phyloP scores from a whole-genome alignment of 1,139 yeast species.

The Blastobotrys aristatus region DNA sequence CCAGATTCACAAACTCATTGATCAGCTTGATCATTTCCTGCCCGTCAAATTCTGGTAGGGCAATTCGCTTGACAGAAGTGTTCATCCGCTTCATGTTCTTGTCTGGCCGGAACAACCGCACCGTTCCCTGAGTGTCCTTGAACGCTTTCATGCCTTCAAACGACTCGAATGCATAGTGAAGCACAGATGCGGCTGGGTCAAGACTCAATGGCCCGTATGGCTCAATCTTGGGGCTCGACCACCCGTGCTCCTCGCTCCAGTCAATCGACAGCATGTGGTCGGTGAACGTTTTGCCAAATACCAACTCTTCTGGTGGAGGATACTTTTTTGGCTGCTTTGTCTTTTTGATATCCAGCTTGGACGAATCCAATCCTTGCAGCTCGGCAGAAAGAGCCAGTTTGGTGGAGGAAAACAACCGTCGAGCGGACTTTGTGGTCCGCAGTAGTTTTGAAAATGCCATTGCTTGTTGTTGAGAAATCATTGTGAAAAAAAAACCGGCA shows the following conservation, averaged over 20 bases:
- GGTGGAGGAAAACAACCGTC: background rate
- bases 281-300: slow-evolving; percentile 83
- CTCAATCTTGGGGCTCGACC: slow-evolving; percentile 80
- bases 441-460: too few relatives aligned
- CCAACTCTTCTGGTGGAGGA: slow-evolving; percentile 68
- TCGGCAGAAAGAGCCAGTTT: slow-evolving; percentile 1
- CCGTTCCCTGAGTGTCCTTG: slow-evolving; percentile 51
- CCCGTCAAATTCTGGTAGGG: slow-evolving; percentile 77
- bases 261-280: slow-evolving; percentile 86
- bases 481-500: too few relatives aligned
- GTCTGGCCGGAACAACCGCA: slow-evolving; percentile 85
- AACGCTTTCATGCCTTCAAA: slow-evolving; percentile 98
- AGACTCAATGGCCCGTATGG: slow-evolving; percentile 73
- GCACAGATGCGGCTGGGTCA: slow-evolving; percentile 84
- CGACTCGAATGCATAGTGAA: slow-evolving; percentile 92
- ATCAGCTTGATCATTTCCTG: slow-evolving; percentile 71
- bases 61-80: slow-evolving; percentile 78
- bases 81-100: slow-evolving; percentile 91
- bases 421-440: background rate
- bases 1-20: slow-evolving; percentile 67
- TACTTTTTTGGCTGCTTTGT: slow-evolving; percentile 58
- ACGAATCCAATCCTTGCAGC: slow-evolving; percentile 55
- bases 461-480: too few relatives aligned
- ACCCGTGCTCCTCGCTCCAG: slow-evolving; percentile 74
- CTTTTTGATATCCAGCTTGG: slow-evolving; percentile 56